phyloP scores from a whole-genome alignment of 805 yeast genomes.

The Hanseniaspora valbyensis region DNA sequence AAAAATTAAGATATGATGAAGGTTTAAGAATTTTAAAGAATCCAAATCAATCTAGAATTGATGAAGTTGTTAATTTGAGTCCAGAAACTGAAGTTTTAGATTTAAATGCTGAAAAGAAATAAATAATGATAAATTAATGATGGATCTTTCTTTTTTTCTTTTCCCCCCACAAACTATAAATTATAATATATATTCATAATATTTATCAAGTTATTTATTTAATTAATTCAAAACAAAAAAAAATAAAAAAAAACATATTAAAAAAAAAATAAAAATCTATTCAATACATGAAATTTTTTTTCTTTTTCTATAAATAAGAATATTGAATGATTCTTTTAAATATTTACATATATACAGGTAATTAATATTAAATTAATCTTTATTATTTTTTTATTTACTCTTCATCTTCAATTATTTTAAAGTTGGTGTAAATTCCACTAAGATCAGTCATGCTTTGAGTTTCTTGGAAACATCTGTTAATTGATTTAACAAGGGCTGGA shows the following conservation, averaged over 20 bases:
- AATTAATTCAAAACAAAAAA: background rate
- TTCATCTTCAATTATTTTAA: constrained; percentile 29
- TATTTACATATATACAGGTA: background rate
- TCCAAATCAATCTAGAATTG: constrained; percentile 33
- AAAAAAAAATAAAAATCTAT: too few relatives aligned
- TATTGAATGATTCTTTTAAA: too few relatives aligned
- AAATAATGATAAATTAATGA: background rate
- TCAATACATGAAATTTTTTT: too few relatives aligned
- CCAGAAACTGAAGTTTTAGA: constrained; percentile 12
- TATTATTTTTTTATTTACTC: background rate
- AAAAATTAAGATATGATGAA: constrained; percentile 39
- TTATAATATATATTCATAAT: background rate
- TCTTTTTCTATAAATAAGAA: too few relatives aligned
- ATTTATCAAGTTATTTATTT: background rate
- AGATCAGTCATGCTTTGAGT: constrained; percentile 80
- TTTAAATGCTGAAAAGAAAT: constrained; percentile 5
- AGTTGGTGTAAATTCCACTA: constrained; percentile 64
- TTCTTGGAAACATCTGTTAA: constrained; percentile 45
- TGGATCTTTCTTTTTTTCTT: too few relatives aligned
- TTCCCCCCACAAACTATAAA: too few relatives aligned
- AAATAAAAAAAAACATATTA: too few relatives aligned
- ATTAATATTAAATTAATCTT: too few relatives aligned
- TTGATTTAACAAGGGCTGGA: constrained; percentile 41
- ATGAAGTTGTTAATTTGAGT: constrained; percentile 20
- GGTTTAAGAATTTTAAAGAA: constrained; percentile 38